phyloP scores from a whole-genome alignment of 164 flowering plant genomes.

The Vitis rupestris region DNA sequence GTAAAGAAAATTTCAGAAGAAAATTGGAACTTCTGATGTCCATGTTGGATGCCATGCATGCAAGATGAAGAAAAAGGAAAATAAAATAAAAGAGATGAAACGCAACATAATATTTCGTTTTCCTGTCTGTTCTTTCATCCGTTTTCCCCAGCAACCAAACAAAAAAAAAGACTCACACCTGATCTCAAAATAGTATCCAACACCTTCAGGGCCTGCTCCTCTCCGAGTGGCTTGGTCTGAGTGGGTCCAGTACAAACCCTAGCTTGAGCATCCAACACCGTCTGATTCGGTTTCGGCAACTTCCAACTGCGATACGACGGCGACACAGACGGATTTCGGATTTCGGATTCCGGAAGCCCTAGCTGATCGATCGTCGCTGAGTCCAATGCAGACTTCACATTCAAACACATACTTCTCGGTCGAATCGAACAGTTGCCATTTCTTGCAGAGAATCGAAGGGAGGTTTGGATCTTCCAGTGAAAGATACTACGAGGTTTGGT shows the following conservation, averaged over 20 bases:
- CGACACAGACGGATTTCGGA: constrained; percentile 65
- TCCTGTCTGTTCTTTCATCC: neutral
- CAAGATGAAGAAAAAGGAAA: too few relatives aligned
- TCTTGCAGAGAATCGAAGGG: neutral
- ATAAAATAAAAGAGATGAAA: too few relatives aligned
- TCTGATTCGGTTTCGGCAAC: constrained; percentile 71
- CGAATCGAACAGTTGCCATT: constrained; percentile 9
- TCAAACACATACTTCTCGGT: constrained; percentile 4
- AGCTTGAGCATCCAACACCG: constrained; percentile 88
- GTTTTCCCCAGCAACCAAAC: constrained; percentile 3
- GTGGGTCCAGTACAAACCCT: constrained; percentile 97
- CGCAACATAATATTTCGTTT: neutral
- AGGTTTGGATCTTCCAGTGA: constrained; percentile 4
- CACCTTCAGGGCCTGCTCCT: constrained; percentile 85
- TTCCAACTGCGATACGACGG: constrained; percentile 54
- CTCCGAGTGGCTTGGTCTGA: constrained; percentile 78
- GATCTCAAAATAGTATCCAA: constrained; percentile 81
- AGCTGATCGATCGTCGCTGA: constrained; percentile 38
- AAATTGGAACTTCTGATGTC: too few relatives aligned
- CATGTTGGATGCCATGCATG: too few relatives aligned
- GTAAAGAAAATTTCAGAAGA: too few relatives aligned
- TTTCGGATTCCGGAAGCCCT: constrained; percentile 42
- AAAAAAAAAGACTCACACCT: constrained; percentile 33
- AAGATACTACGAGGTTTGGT: neutral
- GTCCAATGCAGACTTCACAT: constrained; percentile 33